A percentile compares a stretch with the other conserved stretches of the same genome.
phyloP scores from a whole-genome alignment of 139 green algal genomes.

The Zygnema cylindricum region DNA sequence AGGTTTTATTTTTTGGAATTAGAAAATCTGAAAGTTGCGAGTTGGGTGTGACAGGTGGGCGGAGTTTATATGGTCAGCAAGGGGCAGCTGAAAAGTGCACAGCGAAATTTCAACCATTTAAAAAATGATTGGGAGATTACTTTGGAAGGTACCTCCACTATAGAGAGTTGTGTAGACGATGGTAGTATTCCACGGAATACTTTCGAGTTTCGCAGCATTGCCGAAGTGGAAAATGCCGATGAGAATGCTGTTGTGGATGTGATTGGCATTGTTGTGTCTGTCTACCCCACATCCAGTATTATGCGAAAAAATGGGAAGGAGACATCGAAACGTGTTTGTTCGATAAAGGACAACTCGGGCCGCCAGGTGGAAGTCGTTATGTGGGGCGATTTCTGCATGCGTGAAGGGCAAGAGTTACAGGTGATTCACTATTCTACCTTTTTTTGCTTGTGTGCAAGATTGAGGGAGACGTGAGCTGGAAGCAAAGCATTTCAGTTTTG shows the following conservation, averaged over 20 bases:
- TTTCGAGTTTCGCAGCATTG: slow-evolving; percentile 69
- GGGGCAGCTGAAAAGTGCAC: slow-evolving; percentile 73
- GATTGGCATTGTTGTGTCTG: slow-evolving; percentile 83
- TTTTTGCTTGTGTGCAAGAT: too few species aligned
- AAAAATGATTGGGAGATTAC: slow-evolving; percentile 90
- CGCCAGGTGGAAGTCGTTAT: slow-evolving; percentile 88
- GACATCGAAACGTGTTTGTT: slow-evolving; percentile 80
- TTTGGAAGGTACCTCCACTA: slow-evolving; percentile 74
- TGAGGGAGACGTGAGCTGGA: too few species aligned
- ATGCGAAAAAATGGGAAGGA: slow-evolving; percentile 84
- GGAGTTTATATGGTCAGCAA: slow-evolving; percentile 85
- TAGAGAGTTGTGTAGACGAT: slow-evolving; percentile 62
- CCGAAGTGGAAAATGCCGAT: slow-evolving; percentile 75
- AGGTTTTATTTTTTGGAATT: too few species aligned
- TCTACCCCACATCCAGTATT: slow-evolving; percentile 72
- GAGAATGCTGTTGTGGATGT: slow-evolving; percentile 82
- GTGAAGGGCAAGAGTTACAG: slow-evolving; percentile 77
- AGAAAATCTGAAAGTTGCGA: too few species aligned
- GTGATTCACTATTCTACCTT: too few species aligned
- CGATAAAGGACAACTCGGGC: slow-evolving; percentile 78
- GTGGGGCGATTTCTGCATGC: slow-evolving; percentile 76
- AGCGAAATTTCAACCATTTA: slow-evolving; percentile 80
- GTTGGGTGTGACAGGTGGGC: slow-evolving; percentile 68
- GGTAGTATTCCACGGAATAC: slow-evolving; percentile 17
- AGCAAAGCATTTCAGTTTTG: too few species aligned